A percentile compares a stretch with the other conserved stretches of the same genome.
These are phyloP conservation scores for Kodamaea restingae DNA, from an alignment of 805 yeast species.

Conservation along the genomic window DNA sequence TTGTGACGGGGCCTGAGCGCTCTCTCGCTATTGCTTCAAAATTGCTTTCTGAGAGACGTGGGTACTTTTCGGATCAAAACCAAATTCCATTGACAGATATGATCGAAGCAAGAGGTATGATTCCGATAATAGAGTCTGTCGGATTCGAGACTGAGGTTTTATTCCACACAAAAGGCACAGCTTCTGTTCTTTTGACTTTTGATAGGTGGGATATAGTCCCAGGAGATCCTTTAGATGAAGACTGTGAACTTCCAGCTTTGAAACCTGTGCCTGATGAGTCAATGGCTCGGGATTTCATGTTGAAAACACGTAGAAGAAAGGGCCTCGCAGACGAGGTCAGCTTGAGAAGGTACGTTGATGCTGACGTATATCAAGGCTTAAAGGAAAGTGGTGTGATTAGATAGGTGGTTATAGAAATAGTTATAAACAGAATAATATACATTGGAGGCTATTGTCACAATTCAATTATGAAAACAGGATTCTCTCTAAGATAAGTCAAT, in stretches of 20 bases:
- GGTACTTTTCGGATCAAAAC: slow-evolving; percentile 40
- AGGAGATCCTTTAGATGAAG: slow-evolving; percentile 83
- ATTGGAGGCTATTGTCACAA: neutral
- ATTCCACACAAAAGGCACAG: slow-evolving; percentile 72
- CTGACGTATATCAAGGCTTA: slow-evolving; percentile 51
- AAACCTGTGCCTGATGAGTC: slow-evolving; percentile 68
- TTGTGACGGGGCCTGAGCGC: slow-evolving; percentile 49
- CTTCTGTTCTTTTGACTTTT: slow-evolving; percentile 63
- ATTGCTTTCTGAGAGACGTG: slow-evolving; percentile 64
- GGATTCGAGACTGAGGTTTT: slow-evolving; percentile 88
- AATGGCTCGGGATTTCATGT: slow-evolving; percentile 81
- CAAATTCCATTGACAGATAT: slow-evolving; percentile 75
- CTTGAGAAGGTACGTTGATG: slow-evolving; percentile 63
- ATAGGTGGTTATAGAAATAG: neutral
- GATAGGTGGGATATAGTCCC: slow-evolving; percentile 76
- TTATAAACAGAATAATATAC: neutral
- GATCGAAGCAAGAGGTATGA: slow-evolving; percentile 52
- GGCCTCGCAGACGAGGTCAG: slow-evolving; percentile 68
- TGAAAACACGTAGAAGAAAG: slow-evolving; percentile 85
- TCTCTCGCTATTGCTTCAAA: slow-evolving; percentile 47
- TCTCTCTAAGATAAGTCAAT: neutral
- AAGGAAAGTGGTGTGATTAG: slow-evolving; percentile 41
- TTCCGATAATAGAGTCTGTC: slow-evolving; percentile 87
- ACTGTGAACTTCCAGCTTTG: slow-evolving; percentile 59
- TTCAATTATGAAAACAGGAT: neutral